Base-by-base conservation (phyloP, 1,139 yeast genomes). In the Suhomyces coccinellae region DNA sequence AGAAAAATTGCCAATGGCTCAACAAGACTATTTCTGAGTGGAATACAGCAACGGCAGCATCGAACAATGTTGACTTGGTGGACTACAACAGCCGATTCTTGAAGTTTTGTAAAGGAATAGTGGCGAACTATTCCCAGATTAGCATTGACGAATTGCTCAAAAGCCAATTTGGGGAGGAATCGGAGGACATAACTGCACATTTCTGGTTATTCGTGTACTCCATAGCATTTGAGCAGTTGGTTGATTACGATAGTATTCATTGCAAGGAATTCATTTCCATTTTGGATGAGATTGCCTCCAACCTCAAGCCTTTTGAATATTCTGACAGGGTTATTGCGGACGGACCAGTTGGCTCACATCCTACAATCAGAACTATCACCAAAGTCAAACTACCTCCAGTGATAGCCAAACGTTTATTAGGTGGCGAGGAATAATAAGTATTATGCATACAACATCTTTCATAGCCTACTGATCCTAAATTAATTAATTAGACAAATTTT, bases 171-270 rank as follows among this genome's bases (percentile, higher is more conserved):
- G 32, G 15, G 4, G 31, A 13, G 32, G 20, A 36, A 5, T n/a
- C 29, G 29, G 33, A 12, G 2, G 13, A 4, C 2, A n/a, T 20
- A 22, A 29, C 28, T 9, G 17, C 36, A 4, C 11, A 38, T 14
- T 31, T 38, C 15, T 38, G 40, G 40, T 34, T 38, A 16, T 38
- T 38, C 26, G 10, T 38, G 17, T 38, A 38, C 22, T 24, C 34
- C 6, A 20, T 22, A 9, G 35, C 30, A 8, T 31, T 11, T 16
- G 35, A 24, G 4, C 35, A 30, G 6, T 15, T 31, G 6, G 9
- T 13, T 12, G 2, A 22, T 31, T 29, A 9, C 8, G 16, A 12
- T 16, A 16, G 29, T 12, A 13, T 14, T 8, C 33, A 36, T 8
- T 17, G 29, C 12, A 27, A 24, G 7, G 24, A 15, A 8, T 36